Evolutionary conservation across 1,284 basidiomycete genomes (phyloP).

Genomic region (Xerocomus nothofagi): DNA sequence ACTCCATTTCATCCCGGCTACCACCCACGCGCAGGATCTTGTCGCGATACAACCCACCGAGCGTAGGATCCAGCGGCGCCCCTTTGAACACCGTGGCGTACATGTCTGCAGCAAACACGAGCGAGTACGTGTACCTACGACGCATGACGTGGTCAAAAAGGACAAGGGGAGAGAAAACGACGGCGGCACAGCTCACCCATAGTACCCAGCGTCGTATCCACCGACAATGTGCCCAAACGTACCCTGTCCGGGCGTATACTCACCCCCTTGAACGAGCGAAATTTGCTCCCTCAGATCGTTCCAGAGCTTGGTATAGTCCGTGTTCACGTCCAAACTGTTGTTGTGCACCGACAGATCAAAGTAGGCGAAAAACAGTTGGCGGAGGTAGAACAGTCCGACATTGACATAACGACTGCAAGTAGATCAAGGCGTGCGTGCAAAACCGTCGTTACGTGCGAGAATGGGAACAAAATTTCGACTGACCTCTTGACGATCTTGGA

Average conservation of each 20-base stretch:
- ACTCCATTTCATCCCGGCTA: constrained; percentile 57
- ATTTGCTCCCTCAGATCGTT: constrained; percentile 65
- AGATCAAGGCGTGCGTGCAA: no score
- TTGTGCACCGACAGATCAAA: constrained; percentile 78
- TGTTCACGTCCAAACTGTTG: constrained; percentile 44
- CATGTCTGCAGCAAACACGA: constrained; percentile 37
- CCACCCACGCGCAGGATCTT: constrained; percentile 58
- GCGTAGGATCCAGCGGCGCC: constrained; percentile 67
- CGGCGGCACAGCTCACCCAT: constrained; percentile 46
- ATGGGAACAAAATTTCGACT: constrained; percentile 36
- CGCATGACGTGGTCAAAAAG: not conserved
- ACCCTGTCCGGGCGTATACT: constrained; percentile 56
- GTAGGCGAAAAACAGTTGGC: constrained; percentile 78
- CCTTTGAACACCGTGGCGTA: constrained; percentile 57
- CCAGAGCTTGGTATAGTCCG: constrained; percentile 76
- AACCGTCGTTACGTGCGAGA: no score
- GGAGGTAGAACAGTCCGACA: constrained; percentile 76
- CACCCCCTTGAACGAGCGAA: constrained; percentile 63
- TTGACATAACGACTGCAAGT: constrained; percentile 70
- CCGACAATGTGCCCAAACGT: constrained; percentile 28
- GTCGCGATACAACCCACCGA: constrained; percentile 52
- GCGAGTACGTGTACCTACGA: constrained; percentile 32
- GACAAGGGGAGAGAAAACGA: not conserved
- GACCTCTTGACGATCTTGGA: constrained; percentile 77
- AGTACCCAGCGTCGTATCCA: constrained; percentile 72